phyloP scores from a whole-genome alignment of 1,139 yeast genomes.

The Candida pseudoviswanathii region DNA sequence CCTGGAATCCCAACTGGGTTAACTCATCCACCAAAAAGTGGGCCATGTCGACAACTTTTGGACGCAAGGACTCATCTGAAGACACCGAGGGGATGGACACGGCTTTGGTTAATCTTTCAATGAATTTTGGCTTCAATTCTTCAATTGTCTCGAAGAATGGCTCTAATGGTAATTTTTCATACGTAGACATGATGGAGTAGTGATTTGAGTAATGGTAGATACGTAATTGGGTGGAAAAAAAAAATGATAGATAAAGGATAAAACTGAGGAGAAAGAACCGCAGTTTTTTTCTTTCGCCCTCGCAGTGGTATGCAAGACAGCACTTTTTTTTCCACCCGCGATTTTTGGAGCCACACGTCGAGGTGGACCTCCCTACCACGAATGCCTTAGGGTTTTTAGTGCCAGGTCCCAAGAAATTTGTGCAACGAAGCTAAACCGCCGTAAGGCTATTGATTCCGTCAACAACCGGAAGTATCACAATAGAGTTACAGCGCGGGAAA shows the following conservation, averaged over 20 bases:
- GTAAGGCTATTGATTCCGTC: no score
- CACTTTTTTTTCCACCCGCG: background rate
- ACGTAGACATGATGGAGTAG: constrained; percentile 16
- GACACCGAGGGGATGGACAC: constrained; percentile 95
- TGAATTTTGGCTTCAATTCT: constrained; percentile 68
- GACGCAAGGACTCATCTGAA: constrained; percentile 83
- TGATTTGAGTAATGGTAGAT: background rate
- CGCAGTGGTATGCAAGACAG: background rate
- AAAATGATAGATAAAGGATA: background rate
- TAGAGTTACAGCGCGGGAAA: no score
- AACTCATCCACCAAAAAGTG: constrained; percentile 75
- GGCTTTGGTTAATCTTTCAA: constrained; percentile 71
- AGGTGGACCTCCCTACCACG: background rate
- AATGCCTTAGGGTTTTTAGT: background rate
- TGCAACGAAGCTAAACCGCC: no score
- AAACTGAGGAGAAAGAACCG: background rate
- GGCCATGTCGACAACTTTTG: constrained; percentile 85
- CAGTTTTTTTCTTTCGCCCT: background rate
- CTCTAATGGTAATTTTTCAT: constrained; percentile 45
- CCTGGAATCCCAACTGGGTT: constrained; percentile 70
- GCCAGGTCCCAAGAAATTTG: background rate
- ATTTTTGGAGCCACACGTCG: constrained; percentile 1
- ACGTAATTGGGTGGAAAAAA: constrained; percentile 2
- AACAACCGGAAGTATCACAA: no score
- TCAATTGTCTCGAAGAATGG: constrained; percentile 63